Base-by-base conservation (phyloP, 805 yeast genomes). In the Yarrowia sp. region DNA sequence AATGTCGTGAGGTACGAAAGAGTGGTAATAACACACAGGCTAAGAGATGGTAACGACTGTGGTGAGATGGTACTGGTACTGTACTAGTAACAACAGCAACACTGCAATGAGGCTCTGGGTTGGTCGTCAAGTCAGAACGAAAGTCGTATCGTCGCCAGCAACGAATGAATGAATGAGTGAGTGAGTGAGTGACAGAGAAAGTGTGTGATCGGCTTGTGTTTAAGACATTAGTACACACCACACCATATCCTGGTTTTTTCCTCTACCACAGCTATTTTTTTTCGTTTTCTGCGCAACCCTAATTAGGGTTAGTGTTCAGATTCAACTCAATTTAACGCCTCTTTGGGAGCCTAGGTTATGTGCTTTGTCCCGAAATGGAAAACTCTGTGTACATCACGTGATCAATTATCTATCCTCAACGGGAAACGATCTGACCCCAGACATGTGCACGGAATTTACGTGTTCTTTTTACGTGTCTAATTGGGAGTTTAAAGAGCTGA, bases 181-280 rank as follows among this genome's bases (percentile, higher is more conserved):
- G 43, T 52, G 58, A 52, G 19, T 36, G 58, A 52, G 43, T 36
- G 43, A 52, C 58, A 52, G 58, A 20, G 38, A 52, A 36, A 36
- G 52, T 15, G 34, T 19, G 58, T 34, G 58, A 52, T 52, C 58
- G 58, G 43, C 58, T 52, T 30, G 13, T 15, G 58, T 52, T 52
- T 52, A 52, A 52, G 58, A 52, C 58, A 52, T 36, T 52, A 52
- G 58, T 52, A 52, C 58, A 52, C 58, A 52, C 58, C 58, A 52
- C 58, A 36, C 58, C 58, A 52, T 38, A 19, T 52, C 34, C 58
- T 38, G 33, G 42, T 12, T 38, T 49, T 47, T 49, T 52, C 20
- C 15, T 9, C 34, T 9, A 14, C 55, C 58, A 20, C 19, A 7
- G n/a, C 24, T 52, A 38, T 38, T 52, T 52, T 52, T n/a, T 52